Evolutionary conservation across 352 stramenopile species (phyloP), one percentile per base, ranked within the genome.

Genomic region (Phytopythium helicoides): DNA sequence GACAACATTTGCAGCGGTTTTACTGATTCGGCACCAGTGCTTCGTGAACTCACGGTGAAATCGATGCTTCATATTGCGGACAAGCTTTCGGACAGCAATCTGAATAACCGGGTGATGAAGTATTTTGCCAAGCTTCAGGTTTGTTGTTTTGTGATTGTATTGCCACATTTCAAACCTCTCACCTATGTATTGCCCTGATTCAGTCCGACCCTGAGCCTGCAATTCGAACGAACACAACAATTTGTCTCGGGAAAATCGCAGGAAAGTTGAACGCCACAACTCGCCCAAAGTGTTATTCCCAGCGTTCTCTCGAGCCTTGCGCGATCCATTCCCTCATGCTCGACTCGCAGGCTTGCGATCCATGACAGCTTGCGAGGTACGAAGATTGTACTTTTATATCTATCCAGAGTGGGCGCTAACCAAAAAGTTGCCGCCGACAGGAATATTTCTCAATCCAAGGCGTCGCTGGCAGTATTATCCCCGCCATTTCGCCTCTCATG

Each of bases 141-240:
- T 33, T 19, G 61, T 56, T 19, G 15, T 16, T 4, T 3, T 34
- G n/a, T 22, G 8, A 5, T 57, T 16, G 3, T 46, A n/a, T 16
- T 40, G 15, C 2, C 33, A 37, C 15, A n/a, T n/a, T n/a, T n/a
- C n/a, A n/a, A n/a, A n/a, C n/a, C n/a, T n/a, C n/a, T n/a, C n/a
- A n/a, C n/a, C n/a, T n/a, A n/a, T n/a, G n/a, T n/a, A n/a, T n/a
- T n/a, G n/a, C n/a, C n/a, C n/a, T n/a, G n/a, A n/a, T n/a, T 16
- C 46, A 94, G 80, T 81, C 78, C 12, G 90, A 97, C 53, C 76
- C 86, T 0, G 89, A 97, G 58, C 85, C 90, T 54, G 88, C 88
- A 8, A 97, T 97, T 53, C 86, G 89, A 41, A 97, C 90, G 23
- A 97, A 97, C 58, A 96, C 90, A 16, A 96, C 92, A 12, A 97